These are phyloP conservation scores for Penicillium nucicola DNA, from an alignment of 495 filamentous ascomycete genomes.

Conservation along the genomic window DNA sequence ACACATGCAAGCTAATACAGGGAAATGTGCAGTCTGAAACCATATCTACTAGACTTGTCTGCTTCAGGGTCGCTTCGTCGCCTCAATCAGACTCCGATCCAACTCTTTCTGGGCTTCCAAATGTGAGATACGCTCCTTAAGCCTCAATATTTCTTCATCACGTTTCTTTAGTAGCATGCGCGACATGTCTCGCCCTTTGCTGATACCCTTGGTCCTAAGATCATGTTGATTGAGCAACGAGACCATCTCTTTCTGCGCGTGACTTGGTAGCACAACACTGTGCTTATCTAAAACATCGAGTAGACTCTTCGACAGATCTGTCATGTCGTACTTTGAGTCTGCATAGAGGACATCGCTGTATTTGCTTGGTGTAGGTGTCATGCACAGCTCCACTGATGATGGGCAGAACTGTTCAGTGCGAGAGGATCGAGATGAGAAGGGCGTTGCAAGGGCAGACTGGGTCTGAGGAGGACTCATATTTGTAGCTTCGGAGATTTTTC, in stretches of 20 bases:
- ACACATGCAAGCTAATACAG: no score
- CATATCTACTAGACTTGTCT: no score
- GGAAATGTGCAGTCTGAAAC: no score
- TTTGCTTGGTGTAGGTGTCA: conserved; percentile 50
- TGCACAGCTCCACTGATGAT: conserved; percentile 30
- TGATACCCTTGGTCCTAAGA: conserved; percentile 53
- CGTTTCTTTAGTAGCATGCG: conserved; percentile 58
- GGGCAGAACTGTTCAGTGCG: conserved; percentile 21
- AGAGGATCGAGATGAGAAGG: conserved; percentile 17
- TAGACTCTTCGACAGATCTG: conserved; percentile 50
- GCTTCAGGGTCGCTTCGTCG: not conserved
- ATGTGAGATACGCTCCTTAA: conserved; percentile 41
- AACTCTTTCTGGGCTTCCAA: conserved; percentile 32
- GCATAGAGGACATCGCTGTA: conserved; percentile 35
- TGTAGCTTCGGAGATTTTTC: conserved; percentile 40
- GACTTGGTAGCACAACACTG: conserved; percentile 38
- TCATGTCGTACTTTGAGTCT: conserved; percentile 29
- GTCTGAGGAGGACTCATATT: conserved; percentile 1
- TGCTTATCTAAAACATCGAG: conserved; percentile 49
- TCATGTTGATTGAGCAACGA: conserved; percentile 54
- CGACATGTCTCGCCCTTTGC: conserved; percentile 59
- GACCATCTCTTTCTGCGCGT: conserved; percentile 40
- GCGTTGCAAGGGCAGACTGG: conserved; percentile 17
- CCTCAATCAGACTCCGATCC: conserved; percentile 42
- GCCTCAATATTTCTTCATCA: conserved; percentile 57